Base-by-base conservation (phyloP, 805 yeast species). In the Myxozyma mucilagina region DNA sequence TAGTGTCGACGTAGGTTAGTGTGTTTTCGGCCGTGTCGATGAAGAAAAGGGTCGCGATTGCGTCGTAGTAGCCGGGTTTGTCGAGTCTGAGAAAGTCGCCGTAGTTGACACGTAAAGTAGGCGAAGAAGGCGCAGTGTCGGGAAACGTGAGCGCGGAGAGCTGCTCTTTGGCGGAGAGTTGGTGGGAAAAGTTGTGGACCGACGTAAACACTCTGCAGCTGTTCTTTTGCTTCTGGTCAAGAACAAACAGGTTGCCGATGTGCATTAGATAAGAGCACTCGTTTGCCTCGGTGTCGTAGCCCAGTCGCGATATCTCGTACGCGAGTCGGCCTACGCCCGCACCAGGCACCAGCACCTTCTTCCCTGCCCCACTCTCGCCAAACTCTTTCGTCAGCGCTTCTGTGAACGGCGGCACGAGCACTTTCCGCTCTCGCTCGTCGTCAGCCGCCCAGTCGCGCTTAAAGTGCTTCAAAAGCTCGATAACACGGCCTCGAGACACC, bases 11-110 rank as follows among this genome's bases (percentile, higher is more conserved):
- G 72, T 92, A 92, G 44, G 84, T 86, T 64, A 93, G 78, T 52
- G 90, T 71, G 69, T 92, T 89, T 68, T 90, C 96, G 0, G 97
- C 97, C 0, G 98, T 93, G 73, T 93, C 98, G 32, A 93, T 78
- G 74, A 93, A 92, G 70, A 87, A 93, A 4, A 87, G 87, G 0
- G 80, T 73, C 14, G 72, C 75, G 9, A 74, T 57, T 6, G 76
- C 78, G 52, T 81, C 80, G 59, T 78, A 77, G 45, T 70, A 68
- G 1, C 5, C 47, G 70, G 18, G 2, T 78, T 56, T 1, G n/a
- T 16, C 45, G 74, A 87, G 84, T 53, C 78, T 76, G 48, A 84
- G 77, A 70, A 93, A 90, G 73, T 92, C 91, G 14, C 84, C 87
- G 58, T 81, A 80, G 59, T 57, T 44, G 18, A 67, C 47, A 4